Conservation (phyloP, 495 filamentous ascomycete genomes). For the Xylaria telfairii region DNA sequence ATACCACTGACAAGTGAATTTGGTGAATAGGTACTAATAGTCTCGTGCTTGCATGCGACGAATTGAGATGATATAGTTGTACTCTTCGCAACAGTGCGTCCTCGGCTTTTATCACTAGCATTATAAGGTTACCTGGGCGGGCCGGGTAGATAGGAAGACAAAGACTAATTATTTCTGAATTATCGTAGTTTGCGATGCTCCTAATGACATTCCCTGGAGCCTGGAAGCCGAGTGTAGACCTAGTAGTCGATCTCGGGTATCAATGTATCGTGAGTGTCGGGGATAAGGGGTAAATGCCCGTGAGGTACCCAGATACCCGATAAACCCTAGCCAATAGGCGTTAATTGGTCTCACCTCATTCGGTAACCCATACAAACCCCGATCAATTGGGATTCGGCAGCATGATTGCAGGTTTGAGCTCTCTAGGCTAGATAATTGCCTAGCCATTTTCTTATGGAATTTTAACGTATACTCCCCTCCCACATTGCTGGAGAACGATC, state of each 20-base stretch:
- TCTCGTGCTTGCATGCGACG: neutral
- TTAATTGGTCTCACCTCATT: neutral
- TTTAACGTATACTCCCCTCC: neutral
- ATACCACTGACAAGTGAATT: neutral
- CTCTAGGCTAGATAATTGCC: too few species aligned
- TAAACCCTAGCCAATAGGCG: neutral
- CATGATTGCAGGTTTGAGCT: neutral
- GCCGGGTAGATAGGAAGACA: neutral
- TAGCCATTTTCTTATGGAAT: neutral
- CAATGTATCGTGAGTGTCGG: neutral
- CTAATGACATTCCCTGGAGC: neutral
- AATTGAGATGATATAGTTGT: neutral
- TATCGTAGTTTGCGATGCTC: neutral
- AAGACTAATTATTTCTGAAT: neutral
- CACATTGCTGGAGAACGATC: neutral
- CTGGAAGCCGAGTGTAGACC: neutral
- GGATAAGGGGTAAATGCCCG: neutral
- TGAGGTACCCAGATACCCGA: slow-evolving; percentile 2
- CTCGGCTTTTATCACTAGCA: neutral
- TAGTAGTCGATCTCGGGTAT: neutral
- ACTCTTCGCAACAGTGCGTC: neutral
- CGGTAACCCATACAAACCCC: neutral
- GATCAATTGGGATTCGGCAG: neutral
- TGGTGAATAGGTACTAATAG: neutral
- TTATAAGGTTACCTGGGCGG: neutral